Percentiles rank a stretch among this genome's conserved stretches.
These are phyloP conservation scores for Neonectria sp. DNA, from an alignment of 2,329 filamentous ascomycete species.

Conservation along the genomic window DNA sequence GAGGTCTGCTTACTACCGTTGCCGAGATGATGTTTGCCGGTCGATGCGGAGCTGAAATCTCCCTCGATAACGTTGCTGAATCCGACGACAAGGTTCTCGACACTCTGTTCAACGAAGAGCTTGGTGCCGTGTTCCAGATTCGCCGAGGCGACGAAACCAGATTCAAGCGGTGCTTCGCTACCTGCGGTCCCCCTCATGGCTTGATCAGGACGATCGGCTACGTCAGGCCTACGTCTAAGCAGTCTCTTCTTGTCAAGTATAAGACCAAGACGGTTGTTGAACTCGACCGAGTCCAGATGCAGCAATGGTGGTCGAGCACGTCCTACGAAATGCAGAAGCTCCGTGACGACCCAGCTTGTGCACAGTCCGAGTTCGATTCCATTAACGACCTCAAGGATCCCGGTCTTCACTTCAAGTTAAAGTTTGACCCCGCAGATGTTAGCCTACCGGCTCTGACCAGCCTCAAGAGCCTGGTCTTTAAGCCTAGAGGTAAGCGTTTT, in stretches of 20 bases:
- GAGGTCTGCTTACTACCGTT: constrained; percentile 90
- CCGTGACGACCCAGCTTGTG: constrained; percentile 89
- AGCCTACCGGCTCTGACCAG: constrained; percentile 73
- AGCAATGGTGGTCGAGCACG: constrained; percentile 90
- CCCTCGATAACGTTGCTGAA: constrained; percentile 81
- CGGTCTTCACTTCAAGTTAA: constrained; percentile 87
- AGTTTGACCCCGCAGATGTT: constrained; percentile 83
- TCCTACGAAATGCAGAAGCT: constrained; percentile 93
- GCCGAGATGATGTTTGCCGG: constrained; percentile 99
- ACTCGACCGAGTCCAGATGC: constrained; percentile 79
- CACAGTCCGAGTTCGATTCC: constrained; percentile 84
- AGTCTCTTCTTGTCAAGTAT: constrained; percentile 83
- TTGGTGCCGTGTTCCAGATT: constrained; percentile 96
- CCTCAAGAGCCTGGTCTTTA: constrained; percentile 68
- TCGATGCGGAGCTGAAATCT: constrained; percentile 87
- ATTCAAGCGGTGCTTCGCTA: constrained; percentile 92
- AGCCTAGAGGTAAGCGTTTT: constrained; percentile 60
- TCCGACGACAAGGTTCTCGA: constrained; percentile 78
- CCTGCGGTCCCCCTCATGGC: constrained; percentile 85
- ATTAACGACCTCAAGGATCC: constrained; percentile 84
- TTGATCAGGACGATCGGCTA: constrained; percentile 88
- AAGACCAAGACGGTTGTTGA: constrained; percentile 78
- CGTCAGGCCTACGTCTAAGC: constrained; percentile 78
- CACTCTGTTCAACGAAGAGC: constrained; percentile 94
- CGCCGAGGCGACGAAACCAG: constrained; percentile 86